Evolutionary conservation across 2,329 filamentous ascomycete species (phyloP).

Genomic region (Colletotrichum cuscutae): DNA sequence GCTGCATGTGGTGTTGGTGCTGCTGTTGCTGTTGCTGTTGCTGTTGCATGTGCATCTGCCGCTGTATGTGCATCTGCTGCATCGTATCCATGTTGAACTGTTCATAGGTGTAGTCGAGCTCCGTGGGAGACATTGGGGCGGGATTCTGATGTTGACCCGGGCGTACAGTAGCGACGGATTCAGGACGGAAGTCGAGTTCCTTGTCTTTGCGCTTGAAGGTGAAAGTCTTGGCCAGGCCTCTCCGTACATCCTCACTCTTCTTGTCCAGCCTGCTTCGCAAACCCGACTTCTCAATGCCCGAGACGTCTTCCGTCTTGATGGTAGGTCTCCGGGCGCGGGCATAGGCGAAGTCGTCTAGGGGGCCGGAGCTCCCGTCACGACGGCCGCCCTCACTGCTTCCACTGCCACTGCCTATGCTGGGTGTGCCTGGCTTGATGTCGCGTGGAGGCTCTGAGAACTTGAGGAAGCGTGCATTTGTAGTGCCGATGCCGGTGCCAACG

Average conservation of each 20-base stretch:
- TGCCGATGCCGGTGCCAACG: conserved; percentile 51
- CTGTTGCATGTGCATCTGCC: conserved; percentile 20
- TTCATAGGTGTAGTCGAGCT: conserved; percentile 37
- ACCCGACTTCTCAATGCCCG: conserved; percentile 65
- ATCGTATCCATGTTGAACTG: conserved; percentile 24
- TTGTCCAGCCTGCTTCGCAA: conserved; percentile 64
- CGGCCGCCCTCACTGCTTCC: conserved; percentile 49
- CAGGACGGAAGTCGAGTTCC: conserved; percentile 47
- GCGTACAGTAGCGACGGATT: conserved; percentile 51
- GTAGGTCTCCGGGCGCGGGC: conserved; percentile 54
- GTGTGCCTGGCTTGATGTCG: conserved; percentile 42
- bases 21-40: conserved; percentile 7
- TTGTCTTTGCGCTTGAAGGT: conserved; percentile 61
- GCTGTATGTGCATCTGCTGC: conserved; percentile 29
- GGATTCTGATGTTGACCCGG: conserved; percentile 31
- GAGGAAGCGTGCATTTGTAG: conserved; percentile 55
- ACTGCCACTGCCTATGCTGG: conserved; percentile 50
- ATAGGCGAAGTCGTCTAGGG: conserved; percentile 56
- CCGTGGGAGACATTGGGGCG: conserved; percentile 11
- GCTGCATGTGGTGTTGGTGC: not conserved
- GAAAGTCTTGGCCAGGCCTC: conserved; percentile 64
- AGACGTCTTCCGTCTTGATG: conserved; percentile 60
- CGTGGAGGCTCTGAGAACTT: conserved; percentile 55
- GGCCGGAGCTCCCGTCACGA: conserved; percentile 42
- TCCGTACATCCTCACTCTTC: conserved; percentile 65